Percentiles rank a stretch among this genome's conserved stretches.
These are phyloP conservation scores for Raphanus sativus DNA, from an alignment of 345 rosid species.

Conservation along the genomic window DNA sequence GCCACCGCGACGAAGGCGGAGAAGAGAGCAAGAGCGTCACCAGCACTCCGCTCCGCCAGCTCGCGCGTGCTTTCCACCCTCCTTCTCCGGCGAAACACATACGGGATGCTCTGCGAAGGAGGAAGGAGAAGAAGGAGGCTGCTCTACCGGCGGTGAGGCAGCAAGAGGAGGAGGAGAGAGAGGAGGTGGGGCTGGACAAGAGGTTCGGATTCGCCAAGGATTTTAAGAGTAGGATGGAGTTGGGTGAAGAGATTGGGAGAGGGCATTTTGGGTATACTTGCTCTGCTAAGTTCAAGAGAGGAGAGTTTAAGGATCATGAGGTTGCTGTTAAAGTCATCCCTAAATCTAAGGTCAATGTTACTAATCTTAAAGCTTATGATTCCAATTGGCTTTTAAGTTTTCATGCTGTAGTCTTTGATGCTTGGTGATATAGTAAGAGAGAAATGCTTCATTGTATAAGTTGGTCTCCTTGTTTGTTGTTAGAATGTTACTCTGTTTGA, in stretches of 20 bases:
- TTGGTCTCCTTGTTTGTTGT: constrained; percentile 15
- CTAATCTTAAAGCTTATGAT: not conserved
- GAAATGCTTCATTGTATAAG: not conserved
- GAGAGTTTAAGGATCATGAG: constrained; percentile 75
- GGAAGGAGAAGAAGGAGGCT: constrained; percentile 48
- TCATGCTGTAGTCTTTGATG: not conserved
- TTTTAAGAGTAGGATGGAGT: constrained; percentile 56
- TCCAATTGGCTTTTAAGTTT: not conserved
- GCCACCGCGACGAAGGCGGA: constrained; percentile 40
- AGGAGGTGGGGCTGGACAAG: constrained; percentile 65
- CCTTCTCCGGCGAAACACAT: constrained; percentile 97
- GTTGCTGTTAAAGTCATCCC: constrained; percentile 97
- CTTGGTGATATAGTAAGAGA: not conserved
- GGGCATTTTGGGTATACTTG: constrained; percentile 99
- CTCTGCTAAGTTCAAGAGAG: constrained; percentile 87
- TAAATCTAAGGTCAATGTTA: constrained; percentile 67
- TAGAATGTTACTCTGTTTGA: constrained; percentile 3
- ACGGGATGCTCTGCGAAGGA: constrained; percentile 62
- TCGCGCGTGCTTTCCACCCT: constrained; percentile 77
- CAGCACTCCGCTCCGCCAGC: constrained; percentile 68
- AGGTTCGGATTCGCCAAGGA: constrained; percentile 87
- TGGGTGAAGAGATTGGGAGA: constrained; percentile 88
- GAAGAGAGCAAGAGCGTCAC: constrained; percentile 40
- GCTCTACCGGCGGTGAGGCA: constrained; percentile 33
- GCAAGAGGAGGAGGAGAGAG: constrained; percentile 49